Evolutionary conservation across 2,329 filamentous ascomycete species (phyloP), one percentile per base, ranked within the genome.

Genomic region (Arachnopeziza araneosa): DNA sequence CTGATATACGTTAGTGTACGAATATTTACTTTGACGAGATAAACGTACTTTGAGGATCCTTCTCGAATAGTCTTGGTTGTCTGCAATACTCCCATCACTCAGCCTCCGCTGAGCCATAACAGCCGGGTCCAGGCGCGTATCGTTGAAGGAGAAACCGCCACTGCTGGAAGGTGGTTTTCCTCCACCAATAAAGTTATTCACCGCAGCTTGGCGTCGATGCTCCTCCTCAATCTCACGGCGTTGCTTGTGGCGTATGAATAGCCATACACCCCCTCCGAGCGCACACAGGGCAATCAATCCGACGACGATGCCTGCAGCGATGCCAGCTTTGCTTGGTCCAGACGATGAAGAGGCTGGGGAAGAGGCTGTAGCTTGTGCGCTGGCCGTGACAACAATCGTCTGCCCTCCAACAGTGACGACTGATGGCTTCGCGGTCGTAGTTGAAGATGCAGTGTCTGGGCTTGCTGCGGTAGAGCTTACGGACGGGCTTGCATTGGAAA

Each of bases 21-120:
- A 14, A 24, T 12, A 12, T 17, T 8, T 19, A 21, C 24, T 21
- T 22, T 51, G n/a, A 26, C 30, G 49, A 4, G 26, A 5, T 23
- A 65, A 52, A 78, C 84, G 67, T 83, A 96, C 93, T 86, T 96
- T 90, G 72, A 98, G 83, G 76, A 98, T 97, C 77, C 90, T 89
- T 77, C 93, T 86, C 64, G 93, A 97, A 78, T 96, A 98, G 75
- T 98, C 93, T 76, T 96, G 87, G 76, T 97, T 96, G 75, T 98
- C 93, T 56, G 93, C 93, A 75, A 98, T 97, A 75, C 93, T 97
- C 68, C 93, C 93, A 71, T 95, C 91, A 76, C 93, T 97, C 78
- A 93, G 83, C 75, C 93, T 85, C 72, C 91, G 83, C 68, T 92
- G 85, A 60, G 88, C 87, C 82, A 96, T 87, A 65, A 92, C 84